Evolutionary conservation across 2,329 filamentous ascomycete species (phyloP).

Genomic region (Blumeria graminis): DNA sequence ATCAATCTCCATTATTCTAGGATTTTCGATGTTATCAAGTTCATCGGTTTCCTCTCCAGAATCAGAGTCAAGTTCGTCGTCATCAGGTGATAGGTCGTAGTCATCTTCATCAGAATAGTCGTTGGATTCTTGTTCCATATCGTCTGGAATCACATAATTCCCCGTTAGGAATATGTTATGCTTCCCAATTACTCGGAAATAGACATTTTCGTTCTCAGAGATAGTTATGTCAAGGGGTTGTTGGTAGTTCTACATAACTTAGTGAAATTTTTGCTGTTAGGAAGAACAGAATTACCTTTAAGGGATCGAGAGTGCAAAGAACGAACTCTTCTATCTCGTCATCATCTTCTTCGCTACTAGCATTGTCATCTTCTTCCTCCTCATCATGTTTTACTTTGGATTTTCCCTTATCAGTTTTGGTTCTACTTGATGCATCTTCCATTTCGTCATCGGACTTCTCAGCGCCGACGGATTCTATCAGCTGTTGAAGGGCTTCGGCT

Average conservation of each 20-base stretch:
- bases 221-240: constrained; percentile 87
- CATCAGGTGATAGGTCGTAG: constrained; percentile 60
- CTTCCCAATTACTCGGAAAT: constrained; percentile 75
- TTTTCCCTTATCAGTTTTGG: constrained; percentile 38
- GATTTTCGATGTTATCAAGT: constrained; percentile 53
- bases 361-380: constrained; percentile 26
- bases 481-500: constrained; percentile 52
- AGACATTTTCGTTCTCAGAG: constrained; percentile 67
- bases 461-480: constrained; percentile 40
- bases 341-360: constrained; percentile 22
- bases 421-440: constrained; percentile 39
- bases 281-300: constrained; percentile 40
- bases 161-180: constrained; percentile 83
- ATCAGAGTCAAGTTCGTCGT: constrained; percentile 41
- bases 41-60: constrained; percentile 44
- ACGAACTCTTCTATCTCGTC: constrained; percentile 72
- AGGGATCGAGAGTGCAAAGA: constrained; percentile 82
- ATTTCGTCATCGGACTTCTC: constrained; percentile 49
- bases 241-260: constrained; percentile 51
- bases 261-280: constrained; percentile 11
- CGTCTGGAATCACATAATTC: constrained; percentile 66
- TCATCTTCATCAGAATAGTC: constrained; percentile 35
- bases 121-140: constrained; percentile 22
- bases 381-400: constrained; percentile 32
- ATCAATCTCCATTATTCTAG: constrained; percentile 64